Evolutionary conservation across 306 rosid genomes (phyloP).

Genomic region (Lathyrus aphaca): DNA sequence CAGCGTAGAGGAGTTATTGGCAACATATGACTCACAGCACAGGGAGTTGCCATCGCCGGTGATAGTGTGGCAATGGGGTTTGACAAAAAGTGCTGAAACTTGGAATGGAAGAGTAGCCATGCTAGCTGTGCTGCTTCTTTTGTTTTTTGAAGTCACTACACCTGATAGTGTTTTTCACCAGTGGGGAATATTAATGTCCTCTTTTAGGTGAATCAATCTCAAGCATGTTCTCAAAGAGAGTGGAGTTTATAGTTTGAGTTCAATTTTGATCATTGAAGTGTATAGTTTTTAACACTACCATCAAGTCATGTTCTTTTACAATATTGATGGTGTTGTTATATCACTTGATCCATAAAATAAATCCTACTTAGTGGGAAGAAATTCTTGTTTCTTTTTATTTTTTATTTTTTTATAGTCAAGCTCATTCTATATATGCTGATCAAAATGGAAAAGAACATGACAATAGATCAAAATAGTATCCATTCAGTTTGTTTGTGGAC

Average conservation of each 20-base stretch:
- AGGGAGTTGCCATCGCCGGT: constrained; percentile 94
- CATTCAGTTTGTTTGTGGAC: not conserved
- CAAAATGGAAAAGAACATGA: not conserved
- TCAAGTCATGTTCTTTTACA: not conserved
- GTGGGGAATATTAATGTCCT: constrained; percentile 81
- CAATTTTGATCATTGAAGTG: constrained; percentile 33
- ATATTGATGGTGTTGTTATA: not conserved
- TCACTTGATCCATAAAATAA: not conserved
- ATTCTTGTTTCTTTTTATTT: too few relatives aligned
- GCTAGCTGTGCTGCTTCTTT: constrained; percentile 88
- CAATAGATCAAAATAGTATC: not conserved
- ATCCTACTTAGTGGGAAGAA: not conserved
- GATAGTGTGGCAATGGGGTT: constrained; percentile 97
- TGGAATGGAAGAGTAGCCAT: constrained; percentile 99
- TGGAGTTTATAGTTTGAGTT: constrained; percentile 23
- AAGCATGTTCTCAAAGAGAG: constrained; percentile 27
- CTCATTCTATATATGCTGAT: not conserved
- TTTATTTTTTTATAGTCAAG: not conserved
- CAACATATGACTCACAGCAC: constrained; percentile 88
- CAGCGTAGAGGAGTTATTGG: constrained; percentile 90
- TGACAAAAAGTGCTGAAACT: constrained; percentile 97
- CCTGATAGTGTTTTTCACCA: constrained; percentile 95
- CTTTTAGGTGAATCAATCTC: constrained; percentile 49
- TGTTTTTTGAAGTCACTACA: constrained; percentile 92
- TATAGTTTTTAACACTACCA: not conserved